phyloP scores from a whole-genome alignment of 2,329 filamentous ascomycete genomes.

The Cucurbitaria berberidis region DNA sequence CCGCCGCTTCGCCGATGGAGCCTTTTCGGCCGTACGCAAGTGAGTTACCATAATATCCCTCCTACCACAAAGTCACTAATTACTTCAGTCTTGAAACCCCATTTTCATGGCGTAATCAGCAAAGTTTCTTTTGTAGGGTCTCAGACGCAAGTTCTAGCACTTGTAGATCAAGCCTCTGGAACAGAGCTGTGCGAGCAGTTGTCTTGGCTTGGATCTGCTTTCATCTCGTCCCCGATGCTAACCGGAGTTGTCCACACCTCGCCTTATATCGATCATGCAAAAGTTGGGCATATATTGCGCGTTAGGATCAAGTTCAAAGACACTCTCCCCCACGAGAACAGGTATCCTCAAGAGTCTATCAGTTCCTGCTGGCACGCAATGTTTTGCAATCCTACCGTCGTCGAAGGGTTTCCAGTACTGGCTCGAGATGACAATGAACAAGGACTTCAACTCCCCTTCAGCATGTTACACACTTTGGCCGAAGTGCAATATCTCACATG shows the following conservation, averaged over 20 bases:
- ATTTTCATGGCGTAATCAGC: too few relatives aligned
- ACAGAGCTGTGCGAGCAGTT: neutral
- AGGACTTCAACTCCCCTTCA: conserved; percentile 4
- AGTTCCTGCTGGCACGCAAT: conserved; percentile 8
- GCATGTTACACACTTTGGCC: conserved; percentile 3
- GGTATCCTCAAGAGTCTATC: neutral
- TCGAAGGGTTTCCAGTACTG: conserved; percentile 6
- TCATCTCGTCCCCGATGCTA: neutral
- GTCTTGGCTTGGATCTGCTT: neutral
- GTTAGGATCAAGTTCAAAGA: neutral
- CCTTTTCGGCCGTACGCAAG: too few relatives aligned
- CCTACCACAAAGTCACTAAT: too few relatives aligned
- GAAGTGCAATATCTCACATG: neutral
- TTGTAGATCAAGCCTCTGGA: neutral
- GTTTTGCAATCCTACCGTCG: conserved; percentile 4
- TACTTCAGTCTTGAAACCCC: too few relatives aligned
- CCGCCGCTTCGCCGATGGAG: neutral
- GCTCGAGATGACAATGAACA: neutral
- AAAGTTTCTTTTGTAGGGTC: too few relatives aligned
- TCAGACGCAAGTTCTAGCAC: too few relatives aligned
- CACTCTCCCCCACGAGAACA: neutral
- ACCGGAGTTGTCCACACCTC: neutral
- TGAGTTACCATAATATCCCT: too few relatives aligned
- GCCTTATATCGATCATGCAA: too few relatives aligned
- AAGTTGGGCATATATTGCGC: too few relatives aligned